Base-by-base conservation (phyloP, 2,329 filamentous ascomycete species). In the Pseudogymnoascus sp. region DNA sequence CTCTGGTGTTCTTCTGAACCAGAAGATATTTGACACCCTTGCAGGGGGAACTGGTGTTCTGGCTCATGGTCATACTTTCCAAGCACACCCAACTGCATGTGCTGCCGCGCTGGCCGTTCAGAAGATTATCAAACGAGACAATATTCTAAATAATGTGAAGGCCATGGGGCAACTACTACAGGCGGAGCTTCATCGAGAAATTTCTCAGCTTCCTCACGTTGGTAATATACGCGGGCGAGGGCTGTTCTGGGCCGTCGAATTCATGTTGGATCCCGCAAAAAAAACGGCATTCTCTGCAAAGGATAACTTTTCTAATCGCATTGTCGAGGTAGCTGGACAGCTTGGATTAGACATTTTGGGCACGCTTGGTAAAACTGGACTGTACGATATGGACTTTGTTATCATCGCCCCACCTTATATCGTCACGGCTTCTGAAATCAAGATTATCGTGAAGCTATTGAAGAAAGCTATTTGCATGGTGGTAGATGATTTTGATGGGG, bases 201-300 rank as follows among this genome's bases (percentile, higher is more conserved):
- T 86, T 0, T 74, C 68, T 0, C 59, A 66, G 0, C 75, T 80
- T 49, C 71, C 73, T 1, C 70, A 78, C 64, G 82, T 86, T 0
- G 83, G 83, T 2, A 73, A 86, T 55, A 79, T 87, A 14, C 76
- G 84, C 12, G 84, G 84, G 0, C 73, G 76, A 11, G 84, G 84
- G 1, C 68, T 83, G 12, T 82, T 83, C 67, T 78, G 78, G 76
- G 79, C 77, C 0, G 73, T 81, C 45, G 81, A 81, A 62, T 80
- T 82, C 66, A 78, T 82, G 16, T 67, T 70, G 45, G 74, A 81
- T 68, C 37, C 37, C 37, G 14, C 37, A 39, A 39, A 16, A 39
- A 39, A 80, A 78, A 66, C 59, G 16, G 37, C 59, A 8, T 61
- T 61, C 26, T 12, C 16, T 16, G 43, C 43, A 29, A 41, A 61